Percentiles rank a stretch among this genome's conserved stretches.
These are phyloP conservation scores for Backusella mclennaniae DNA, from an alignment of 192 early-diverging fungal species.

Conservation along the genomic window DNA sequence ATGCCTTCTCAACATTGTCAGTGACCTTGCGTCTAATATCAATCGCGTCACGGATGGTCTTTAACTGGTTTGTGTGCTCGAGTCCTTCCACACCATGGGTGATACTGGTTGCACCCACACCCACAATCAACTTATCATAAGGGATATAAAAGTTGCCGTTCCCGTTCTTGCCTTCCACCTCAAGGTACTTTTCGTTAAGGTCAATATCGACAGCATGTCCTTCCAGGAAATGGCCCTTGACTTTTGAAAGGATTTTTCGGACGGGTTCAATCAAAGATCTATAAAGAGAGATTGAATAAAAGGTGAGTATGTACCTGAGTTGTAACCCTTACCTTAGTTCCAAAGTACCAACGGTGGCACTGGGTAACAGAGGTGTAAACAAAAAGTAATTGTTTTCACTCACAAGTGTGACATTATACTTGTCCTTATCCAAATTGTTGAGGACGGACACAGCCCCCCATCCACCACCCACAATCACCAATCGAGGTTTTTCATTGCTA, in stretches of 20 bases:
- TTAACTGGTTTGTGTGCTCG: conserved; percentile 60
- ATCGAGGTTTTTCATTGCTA: conserved; percentile 27
- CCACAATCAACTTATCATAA: conserved; percentile 57
- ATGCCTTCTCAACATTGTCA: conserved; percentile 65
- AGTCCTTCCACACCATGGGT: conserved; percentile 63
- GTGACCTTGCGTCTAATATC: conserved; percentile 56
- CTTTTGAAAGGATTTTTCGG: conserved; percentile 40
- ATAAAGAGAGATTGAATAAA: background rate
- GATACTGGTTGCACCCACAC: conserved; percentile 56
- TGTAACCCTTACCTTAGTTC: conserved; percentile 48
- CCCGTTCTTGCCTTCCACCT: conserved; percentile 34
- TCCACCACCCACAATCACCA: conserved; percentile 55
- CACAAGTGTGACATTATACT: conserved; percentile 54
- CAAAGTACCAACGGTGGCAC: conserved; percentile 56
- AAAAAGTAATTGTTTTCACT: conserved; percentile 52
- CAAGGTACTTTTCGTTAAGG: conserved; percentile 49
- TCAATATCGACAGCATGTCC: conserved; percentile 47
- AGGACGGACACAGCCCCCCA: conserved; percentile 49
- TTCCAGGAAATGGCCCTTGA: conserved; percentile 50
- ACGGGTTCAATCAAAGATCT: conserved; percentile 57
- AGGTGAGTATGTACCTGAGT: background rate
- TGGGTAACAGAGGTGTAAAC: conserved; percentile 52
- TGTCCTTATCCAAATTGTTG: conserved; percentile 49
- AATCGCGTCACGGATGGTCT: conserved; percentile 66
- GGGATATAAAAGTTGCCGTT: conserved; percentile 49